Base-by-base conservation (phyloP, 192 early-diverging fungal species). In the Backusella liffmaniae region DNA sequence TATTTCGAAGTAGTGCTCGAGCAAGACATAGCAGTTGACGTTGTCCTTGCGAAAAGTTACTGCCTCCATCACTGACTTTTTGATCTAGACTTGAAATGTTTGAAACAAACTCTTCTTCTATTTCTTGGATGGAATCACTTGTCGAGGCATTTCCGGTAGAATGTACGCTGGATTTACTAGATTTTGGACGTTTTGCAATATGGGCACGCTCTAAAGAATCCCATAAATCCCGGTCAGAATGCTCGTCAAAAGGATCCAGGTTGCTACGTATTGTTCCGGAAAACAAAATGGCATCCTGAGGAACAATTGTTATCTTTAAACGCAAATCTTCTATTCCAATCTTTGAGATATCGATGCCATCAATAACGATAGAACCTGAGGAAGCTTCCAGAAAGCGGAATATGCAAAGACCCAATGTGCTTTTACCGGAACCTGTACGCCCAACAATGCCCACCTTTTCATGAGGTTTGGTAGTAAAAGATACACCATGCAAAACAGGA, bases 371-470 rank as follows among this genome's bases (percentile, higher is more conserved):
- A 21, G 77, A 59, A 32, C 94, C 93, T 9, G 82, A 76, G 13
- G 83, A 66, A 0, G 89, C 86, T 77, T 94, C 93, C 49, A 95
- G 78, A 46, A 96, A 90, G 7, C 94, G 90, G 73, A 95, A 83
- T 37, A 95, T 84, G 1, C 90, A 85, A 39, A 93, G 82, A 26
- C 88, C 84, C 67, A 96, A 71, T 0, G 91, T 91, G 53, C 89
- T 88, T 67, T 95, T 95, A 26, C 93, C 94, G 1, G 91, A 90
- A 36, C 94, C 94, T 1, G 94, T 95, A 8, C 80, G 84, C 4
- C 95, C 95, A 15, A 95, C 94, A 4, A 98, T 91, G 26, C 95
- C 96, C 68, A 98, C 89, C 77, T 94, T 95, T 82, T 95, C 92
- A 10, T 89, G 86, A 1, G 90, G 83, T 0, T 82, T 73, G 65